Evolutionary conservation across 1,139 yeast genomes (phyloP).

Genomic region (Suhomyces anneliseae): DNA sequence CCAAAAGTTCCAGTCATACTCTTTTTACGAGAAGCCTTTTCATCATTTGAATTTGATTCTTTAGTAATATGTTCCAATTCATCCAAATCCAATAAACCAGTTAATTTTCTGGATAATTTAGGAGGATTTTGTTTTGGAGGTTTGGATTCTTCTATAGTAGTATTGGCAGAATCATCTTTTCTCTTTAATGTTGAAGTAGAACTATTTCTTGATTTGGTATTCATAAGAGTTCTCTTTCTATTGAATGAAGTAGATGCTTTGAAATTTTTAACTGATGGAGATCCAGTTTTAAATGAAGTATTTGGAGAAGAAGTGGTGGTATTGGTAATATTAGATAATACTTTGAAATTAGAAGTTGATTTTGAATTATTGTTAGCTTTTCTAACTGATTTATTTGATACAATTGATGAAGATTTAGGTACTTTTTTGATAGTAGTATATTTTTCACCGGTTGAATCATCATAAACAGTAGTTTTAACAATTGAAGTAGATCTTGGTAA

Average conservation of each 20-base stretch:
- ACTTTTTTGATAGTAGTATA: slow-evolving; percentile 24
- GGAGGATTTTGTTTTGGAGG: slow-evolving; percentile 22
- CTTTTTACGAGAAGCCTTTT: slow-evolving; percentile 7
- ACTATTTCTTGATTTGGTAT: slow-evolving; percentile 27
- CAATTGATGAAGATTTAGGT: slow-evolving; percentile 22
- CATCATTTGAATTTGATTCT: neutral
- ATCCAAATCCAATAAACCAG: slow-evolving; percentile 23
- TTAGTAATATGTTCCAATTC: slow-evolving; percentile 11
- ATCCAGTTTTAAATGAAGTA: neutral
- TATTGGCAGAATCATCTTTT: slow-evolving; percentile 2
- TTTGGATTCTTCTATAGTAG: slow-evolving; percentile 1
- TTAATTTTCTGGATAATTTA: slow-evolving; percentile 23
- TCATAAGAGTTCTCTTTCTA: slow-evolving; percentile 34
- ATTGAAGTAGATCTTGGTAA: slow-evolving; percentile 49
- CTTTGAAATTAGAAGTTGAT: slow-evolving; percentile 15
- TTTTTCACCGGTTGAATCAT: slow-evolving; percentile 30
- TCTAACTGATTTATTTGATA: slow-evolving; percentile 19
- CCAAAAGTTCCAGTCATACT: slow-evolving; percentile 9
- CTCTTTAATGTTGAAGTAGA: slow-evolving; percentile 13
- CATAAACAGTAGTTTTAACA: slow-evolving; percentile 43
- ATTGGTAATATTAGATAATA: slow-evolving; percentile 34
- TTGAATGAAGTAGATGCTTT: slow-evolving; percentile 44
- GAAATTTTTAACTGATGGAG: slow-evolving; percentile 20
- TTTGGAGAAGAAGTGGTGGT: slow-evolving; percentile 17
- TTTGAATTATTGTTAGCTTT: slow-evolving; percentile 8